Evolutionary conservation across 1,284 basidiomycete genomes (phyloP).

Genomic region (Ustilago cynodontis): DNA sequence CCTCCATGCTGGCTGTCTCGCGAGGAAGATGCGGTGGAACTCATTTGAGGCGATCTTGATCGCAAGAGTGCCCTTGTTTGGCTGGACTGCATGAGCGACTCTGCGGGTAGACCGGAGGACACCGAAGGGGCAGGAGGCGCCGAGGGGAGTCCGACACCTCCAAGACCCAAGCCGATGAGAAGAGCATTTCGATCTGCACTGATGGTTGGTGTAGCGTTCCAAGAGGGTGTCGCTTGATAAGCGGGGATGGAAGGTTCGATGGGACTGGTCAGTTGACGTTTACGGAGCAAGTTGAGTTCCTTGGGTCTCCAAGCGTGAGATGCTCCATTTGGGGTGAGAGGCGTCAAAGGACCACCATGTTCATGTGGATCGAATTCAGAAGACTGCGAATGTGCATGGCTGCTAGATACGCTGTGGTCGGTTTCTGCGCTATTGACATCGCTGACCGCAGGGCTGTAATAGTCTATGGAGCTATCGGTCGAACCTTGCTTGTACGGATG

Average conservation of each 20-base stretch:
- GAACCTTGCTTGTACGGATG: conserved; percentile 32
- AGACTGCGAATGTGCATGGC: conserved; percentile 34
- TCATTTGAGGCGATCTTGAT: conserved; percentile 26
- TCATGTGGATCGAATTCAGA: conserved; percentile 43
- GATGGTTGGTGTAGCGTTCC: conserved; percentile 21
- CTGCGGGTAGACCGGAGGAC: conserved; percentile 2
- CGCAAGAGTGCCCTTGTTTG: conserved; percentile 7
- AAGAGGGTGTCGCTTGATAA: conserved; percentile 20
- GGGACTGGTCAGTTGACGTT: conserved; percentile 16
- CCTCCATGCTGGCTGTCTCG: conserved; percentile 5
- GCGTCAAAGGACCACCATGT: conserved; percentile 34
- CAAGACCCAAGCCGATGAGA: conserved; percentile 35
- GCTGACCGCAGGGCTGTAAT: conserved; percentile 47
- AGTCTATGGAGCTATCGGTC: conserved; percentile 43
- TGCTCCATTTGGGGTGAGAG: conserved; percentile 36
- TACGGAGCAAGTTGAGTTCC: conserved; percentile 50
- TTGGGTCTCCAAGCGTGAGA: conserved; percentile 48
- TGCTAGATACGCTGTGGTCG: conserved; percentile 43
- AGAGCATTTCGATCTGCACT: conserved; percentile 32
- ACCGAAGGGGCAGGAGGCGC: conserved; percentile 2
- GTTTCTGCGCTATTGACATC: conserved; percentile 51
- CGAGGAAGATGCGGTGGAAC: neutral
- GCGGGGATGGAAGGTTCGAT: conserved; percentile 24
- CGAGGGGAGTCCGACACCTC: conserved; percentile 18
- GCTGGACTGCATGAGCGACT: conserved; percentile 14